Conservation (phyloP, 352 stramenopile genomes). For the Phytophthora podocarpi region DNA sequence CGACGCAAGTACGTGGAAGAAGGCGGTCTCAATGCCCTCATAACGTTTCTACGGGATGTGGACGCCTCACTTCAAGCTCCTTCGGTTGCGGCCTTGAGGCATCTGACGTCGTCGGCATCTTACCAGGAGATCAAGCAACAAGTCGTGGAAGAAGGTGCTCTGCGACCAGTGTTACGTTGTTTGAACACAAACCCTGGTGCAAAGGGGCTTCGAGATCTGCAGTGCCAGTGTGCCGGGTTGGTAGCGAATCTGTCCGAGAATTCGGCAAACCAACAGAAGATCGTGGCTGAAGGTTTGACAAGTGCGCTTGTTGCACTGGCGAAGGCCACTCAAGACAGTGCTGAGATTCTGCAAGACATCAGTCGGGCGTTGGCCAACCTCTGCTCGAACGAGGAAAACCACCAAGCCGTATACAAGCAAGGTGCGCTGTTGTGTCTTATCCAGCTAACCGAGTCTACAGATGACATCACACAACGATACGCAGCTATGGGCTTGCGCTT, state of each 20-base stretch:
- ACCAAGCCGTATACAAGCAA: conserved; percentile 92
- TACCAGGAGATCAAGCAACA: conserved; percentile 87
- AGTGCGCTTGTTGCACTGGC: conserved; percentile 83
- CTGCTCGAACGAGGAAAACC: conserved; percentile 94
- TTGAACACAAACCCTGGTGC: conserved; percentile 65
- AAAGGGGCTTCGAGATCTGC: conserved; percentile 88
- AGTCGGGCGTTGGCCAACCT: conserved; percentile 93
- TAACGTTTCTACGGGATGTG: conserved; percentile 88
- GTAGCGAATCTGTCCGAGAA: conserved; percentile 95
- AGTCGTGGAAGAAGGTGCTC: conserved; percentile 80
- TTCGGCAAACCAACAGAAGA: conserved; percentile 87
- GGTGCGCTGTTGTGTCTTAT: conserved; percentile 92
- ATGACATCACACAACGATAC: conserved; percentile 95
- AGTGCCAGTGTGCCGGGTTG: conserved; percentile 93
- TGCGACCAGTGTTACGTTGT: conserved; percentile 89
- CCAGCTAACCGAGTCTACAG: conserved; percentile 81
- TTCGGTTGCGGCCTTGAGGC: conserved; percentile 89
- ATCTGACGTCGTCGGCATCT: conserved; percentile 76
- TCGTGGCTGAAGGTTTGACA: conserved; percentile 92
- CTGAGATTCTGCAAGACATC: conserved; percentile 95
- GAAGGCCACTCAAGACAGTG: conserved; percentile 62
- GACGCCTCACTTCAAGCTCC: conserved; percentile 91
- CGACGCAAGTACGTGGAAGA: conserved; percentile 88
- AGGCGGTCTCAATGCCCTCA: conserved; percentile 85
- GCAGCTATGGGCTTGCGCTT: conserved; percentile 95